Percentiles rank a stretch among this genome's conserved stretches.
Evolutionary conservation across 2,329 filamentous ascomycete genomes (phyloP).

Genomic region (Penicillium oxalicum): DNA sequence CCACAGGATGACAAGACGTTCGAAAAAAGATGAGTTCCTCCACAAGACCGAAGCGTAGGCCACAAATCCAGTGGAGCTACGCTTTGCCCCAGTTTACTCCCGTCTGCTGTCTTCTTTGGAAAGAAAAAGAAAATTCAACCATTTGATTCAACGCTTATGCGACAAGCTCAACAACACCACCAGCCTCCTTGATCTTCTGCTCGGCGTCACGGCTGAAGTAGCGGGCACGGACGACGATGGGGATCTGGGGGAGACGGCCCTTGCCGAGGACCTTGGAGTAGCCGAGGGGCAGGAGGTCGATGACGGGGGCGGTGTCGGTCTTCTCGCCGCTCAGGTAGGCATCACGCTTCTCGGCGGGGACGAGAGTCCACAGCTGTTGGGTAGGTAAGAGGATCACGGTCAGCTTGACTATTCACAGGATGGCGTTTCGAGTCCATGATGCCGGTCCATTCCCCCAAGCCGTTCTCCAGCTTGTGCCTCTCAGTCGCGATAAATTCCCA

Average conservation of each 20-base stretch:
- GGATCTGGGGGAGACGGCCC: conserved; percentile 88
- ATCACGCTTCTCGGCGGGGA: conserved; percentile 87
- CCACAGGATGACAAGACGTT: conserved; percentile 17
- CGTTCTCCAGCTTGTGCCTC: background rate
- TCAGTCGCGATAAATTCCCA: background rate
- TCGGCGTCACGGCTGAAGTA: conserved; percentile 96
- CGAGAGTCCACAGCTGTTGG: conserved; percentile 81
- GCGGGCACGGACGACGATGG: conserved; percentile 87
- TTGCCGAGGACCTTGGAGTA: conserved; percentile 99
- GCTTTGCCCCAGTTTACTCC: conserved; percentile 23
- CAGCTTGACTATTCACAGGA: conserved; percentile 10
- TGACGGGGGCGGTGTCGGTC: conserved; percentile 89
- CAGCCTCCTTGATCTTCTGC: conserved; percentile 97
- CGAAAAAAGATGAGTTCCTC: conserved; percentile 15
- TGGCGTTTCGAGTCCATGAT: background rate
- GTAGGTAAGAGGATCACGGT: conserved; percentile 10
- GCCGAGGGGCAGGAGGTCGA: conserved; percentile 94
- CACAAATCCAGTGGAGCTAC: conserved; percentile 16
- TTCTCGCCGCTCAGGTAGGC: conserved; percentile 77
- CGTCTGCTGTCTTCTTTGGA: conserved; percentile 18
- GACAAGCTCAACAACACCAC: conserved; percentile 91
- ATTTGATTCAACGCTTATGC: conserved; percentile 55
- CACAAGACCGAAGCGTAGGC: conserved; percentile 26
- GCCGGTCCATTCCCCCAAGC: background rate
- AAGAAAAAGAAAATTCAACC: conserved; percentile 13